These are phyloP conservation scores for Royoungia palumana DNA, from an alignment of 768 basidiomycete genomes.

Conservation along the genomic window DNA sequence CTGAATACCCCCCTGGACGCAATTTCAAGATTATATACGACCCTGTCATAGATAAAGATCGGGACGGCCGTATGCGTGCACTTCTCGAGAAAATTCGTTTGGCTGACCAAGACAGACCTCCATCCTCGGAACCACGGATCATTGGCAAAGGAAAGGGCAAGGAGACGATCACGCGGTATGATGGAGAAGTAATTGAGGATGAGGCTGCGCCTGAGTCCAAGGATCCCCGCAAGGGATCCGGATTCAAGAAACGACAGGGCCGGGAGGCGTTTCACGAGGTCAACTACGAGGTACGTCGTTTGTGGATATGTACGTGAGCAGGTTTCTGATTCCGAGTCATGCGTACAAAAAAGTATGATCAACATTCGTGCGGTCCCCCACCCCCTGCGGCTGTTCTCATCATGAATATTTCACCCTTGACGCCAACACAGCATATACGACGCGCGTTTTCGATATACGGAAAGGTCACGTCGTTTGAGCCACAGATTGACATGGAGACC, in stretches of 20 bases:
- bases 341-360: conserved; percentile 60
- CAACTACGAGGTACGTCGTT: conserved; percentile 53
- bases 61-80: conserved; percentile 36
- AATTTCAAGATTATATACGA: conserved; percentile 66
- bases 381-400: conserved; percentile 76
- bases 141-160: conserved; percentile 65
- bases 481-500: conserved; percentile 74
- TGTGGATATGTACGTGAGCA: background rate
- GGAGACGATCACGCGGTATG: conserved; percentile 50
- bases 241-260: conserved; percentile 30
- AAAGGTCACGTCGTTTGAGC: conserved; percentile 60
- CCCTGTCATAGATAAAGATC: conserved; percentile 47
- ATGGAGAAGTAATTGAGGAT: conserved; percentile 51
- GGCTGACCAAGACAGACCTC: conserved; percentile 29
- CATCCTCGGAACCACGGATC: conserved; percentile 38
- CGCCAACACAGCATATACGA: conserved; percentile 61
- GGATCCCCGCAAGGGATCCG: conserved; percentile 56
- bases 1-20: conserved; percentile 46
- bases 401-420: conserved; percentile 66
- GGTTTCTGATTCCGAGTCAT: conserved; percentile 3
- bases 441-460: conserved; percentile 66
- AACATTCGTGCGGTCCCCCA: conserved; percentile 63
- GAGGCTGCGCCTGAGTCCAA: conserved; percentile 39
- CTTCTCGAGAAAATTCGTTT: conserved; percentile 41
- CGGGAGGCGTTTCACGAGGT: conserved; percentile 43